A percentile compares a stretch with the other conserved stretches of the same genome.
These are phyloP conservation scores for Termitomyces sp. DNA, from an alignment of 768 basidiomycete genomes.

Conservation along the genomic window DNA sequence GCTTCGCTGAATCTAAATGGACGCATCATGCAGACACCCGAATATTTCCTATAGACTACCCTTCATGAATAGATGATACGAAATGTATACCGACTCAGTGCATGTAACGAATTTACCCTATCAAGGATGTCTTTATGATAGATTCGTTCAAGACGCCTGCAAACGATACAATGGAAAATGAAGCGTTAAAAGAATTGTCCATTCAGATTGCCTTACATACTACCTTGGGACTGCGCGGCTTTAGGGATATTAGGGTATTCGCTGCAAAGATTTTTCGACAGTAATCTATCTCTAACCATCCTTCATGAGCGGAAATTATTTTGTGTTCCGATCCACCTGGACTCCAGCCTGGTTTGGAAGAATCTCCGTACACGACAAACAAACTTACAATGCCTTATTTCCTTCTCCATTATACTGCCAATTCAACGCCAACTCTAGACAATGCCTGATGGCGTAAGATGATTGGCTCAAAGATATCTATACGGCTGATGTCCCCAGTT, in stretches of 20 bases:
- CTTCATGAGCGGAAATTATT: background rate
- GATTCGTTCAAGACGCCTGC: background rate
- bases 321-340: background rate
- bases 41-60: slow-evolving; percentile 60
- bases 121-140: slow-evolving; percentile 1
- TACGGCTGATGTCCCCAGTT: background rate
- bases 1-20: slow-evolving; percentile 8
- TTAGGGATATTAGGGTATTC: background rate
- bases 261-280: background rate
- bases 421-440: background rate
- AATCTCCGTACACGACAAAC: background rate
- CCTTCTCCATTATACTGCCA: background rate
- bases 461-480: background rate
- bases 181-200: background rate
- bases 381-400: background rate
- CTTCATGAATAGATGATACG: slow-evolving; percentile 10
- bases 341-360: background rate
- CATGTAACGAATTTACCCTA: slow-evolving; percentile 6
- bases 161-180: background rate
- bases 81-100: slow-evolving; percentile 10
- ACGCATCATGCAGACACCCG: slow-evolving; percentile 51
- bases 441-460: background rate
- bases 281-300: background rate
- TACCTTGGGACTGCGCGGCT: background rate
- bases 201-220: background rate